Evolutionary conservation across 2,329 filamentous ascomycete genomes (phyloP).

Genomic region (Paraconiothyrium sp.): DNA sequence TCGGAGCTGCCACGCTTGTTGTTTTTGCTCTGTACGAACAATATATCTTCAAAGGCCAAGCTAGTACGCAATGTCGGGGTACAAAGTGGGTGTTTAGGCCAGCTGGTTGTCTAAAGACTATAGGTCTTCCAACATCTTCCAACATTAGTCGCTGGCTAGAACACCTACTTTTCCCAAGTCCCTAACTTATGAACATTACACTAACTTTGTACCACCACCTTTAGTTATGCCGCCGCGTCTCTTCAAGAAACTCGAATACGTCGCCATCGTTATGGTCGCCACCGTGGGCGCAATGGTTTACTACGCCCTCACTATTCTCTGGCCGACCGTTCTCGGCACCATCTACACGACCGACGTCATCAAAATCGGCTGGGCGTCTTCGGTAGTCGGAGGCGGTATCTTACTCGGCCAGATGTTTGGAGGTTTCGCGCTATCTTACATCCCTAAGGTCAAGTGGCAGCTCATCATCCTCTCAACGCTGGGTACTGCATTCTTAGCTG

Average conservation of each 20-base stretch:
- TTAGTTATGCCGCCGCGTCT: slow-evolving; percentile 42
- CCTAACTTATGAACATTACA: no score
- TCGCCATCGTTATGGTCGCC: slow-evolving; percentile 40
- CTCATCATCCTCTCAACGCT: slow-evolving; percentile 39
- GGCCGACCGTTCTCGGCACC: slow-evolving; percentile 42
- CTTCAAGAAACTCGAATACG: slow-evolving; percentile 43
- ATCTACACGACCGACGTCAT: slow-evolving; percentile 40
- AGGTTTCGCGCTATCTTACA: slow-evolving; percentile 39
- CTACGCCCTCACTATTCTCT: slow-evolving; percentile 45
- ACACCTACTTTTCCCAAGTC: no score
- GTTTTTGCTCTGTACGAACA: slow-evolving; percentile 31
- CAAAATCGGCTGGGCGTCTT: slow-evolving; percentile 42
- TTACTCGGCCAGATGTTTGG: slow-evolving; percentile 43
- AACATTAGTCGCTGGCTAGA: no score
- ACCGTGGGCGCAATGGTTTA: slow-evolving; percentile 43
- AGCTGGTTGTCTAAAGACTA: no score
- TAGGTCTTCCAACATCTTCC: no score
- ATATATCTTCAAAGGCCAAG: slow-evolving; percentile 42
- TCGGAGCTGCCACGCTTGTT: slow-evolving; percentile 36
- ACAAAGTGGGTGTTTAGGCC: no score
- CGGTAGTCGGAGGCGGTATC: slow-evolving; percentile 45
- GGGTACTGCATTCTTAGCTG: slow-evolving; percentile 39
- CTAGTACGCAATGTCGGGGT: slow-evolving; percentile 7
- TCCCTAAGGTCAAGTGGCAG: slow-evolving; percentile 44
- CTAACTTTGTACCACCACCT: no score